Evolutionary conservation across 1,139 yeast genomes (phyloP).

Genomic region (Pichia sp.): DNA sequence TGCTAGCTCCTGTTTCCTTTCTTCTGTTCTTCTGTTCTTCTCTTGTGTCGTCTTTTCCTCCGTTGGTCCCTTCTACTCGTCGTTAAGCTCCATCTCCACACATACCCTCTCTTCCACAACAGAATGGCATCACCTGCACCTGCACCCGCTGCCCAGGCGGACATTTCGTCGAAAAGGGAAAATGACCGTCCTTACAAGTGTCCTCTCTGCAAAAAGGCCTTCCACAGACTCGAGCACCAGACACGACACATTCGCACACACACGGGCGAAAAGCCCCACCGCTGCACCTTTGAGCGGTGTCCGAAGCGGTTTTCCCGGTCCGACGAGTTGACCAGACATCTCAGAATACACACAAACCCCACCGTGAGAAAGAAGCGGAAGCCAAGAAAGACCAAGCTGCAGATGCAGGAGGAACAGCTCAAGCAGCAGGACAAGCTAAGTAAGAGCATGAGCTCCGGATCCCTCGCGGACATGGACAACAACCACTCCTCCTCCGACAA

Average conservation of each 20-base stretch:
- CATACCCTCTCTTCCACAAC: neutral
- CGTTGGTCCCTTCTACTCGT: too few species aligned
- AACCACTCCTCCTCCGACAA: too few species aligned
- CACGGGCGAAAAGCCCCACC: slow-evolving; percentile 93
- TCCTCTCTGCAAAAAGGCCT: slow-evolving; percentile 86
- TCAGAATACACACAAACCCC: slow-evolving; percentile 81
- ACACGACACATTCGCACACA: slow-evolving; percentile 93
- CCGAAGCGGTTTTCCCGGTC: slow-evolving; percentile 78
- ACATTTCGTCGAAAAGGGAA: neutral
- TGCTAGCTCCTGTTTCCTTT: too few species aligned
- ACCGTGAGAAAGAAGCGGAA: slow-evolving; percentile 32
- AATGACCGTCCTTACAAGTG: slow-evolving; percentile 76
- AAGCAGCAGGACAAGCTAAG: slow-evolving; percentile 6
- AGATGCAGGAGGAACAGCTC: slow-evolving; percentile 15
- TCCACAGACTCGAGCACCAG: slow-evolving; percentile 88
- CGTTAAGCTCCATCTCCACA: too few species aligned
- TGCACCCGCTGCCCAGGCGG: neutral
- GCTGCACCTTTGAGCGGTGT: slow-evolving; percentile 85
- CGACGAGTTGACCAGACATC: slow-evolving; percentile 87
- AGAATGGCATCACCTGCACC: neutral
- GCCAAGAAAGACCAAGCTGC: slow-evolving; percentile 23
- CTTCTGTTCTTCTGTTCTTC: too few species aligned
- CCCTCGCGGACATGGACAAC: neutral
- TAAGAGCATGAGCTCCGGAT: neutral
- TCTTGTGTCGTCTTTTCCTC: too few species aligned